Percentiles rank a stretch among this genome's conserved stretches.
Conservation (phyloP, 1,284 basidiomycete genomes). For the Microbotryum scabiosae region DNA sequence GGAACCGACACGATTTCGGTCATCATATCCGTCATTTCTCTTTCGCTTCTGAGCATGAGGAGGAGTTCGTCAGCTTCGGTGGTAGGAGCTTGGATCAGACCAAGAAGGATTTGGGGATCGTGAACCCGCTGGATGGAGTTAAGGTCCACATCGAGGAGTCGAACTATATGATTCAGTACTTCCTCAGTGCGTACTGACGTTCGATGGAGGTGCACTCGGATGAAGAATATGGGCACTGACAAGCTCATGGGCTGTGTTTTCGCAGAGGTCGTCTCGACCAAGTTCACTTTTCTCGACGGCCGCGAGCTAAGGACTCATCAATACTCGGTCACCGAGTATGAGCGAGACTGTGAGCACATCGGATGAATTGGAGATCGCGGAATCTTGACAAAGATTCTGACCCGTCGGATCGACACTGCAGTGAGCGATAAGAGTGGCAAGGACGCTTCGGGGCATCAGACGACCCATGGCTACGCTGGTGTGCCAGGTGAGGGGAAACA, state of each 20-base stretch:
- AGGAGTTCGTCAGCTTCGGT: slow-evolving; percentile 16
- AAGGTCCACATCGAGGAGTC: slow-evolving; percentile 53
- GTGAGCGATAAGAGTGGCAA: slow-evolving; percentile 30
- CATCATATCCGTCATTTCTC: slow-evolving; percentile 46
- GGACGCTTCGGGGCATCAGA: slow-evolving; percentile 40
- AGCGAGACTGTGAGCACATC: slow-evolving; percentile 60
- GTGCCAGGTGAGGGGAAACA: slow-evolving; percentile 37
- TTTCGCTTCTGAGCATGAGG: slow-evolving; percentile 45
- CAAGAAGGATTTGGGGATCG: slow-evolving; percentile 67
- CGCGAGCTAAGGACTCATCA: slow-evolving; percentile 46
- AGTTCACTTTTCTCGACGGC: slow-evolving; percentile 72
- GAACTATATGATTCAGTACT: slow-evolving; percentile 38
- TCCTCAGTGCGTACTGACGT: slow-evolving; percentile 30
- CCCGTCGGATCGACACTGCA: not conserved
- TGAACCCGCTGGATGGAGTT: slow-evolving; percentile 72
- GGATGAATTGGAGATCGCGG: not conserved
- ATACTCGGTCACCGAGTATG: slow-evolving; percentile 92
- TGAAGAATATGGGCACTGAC: not conserved
- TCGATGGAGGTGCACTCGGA: slow-evolving; percentile 5
- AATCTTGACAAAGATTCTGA: not conserved
- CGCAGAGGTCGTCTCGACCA: slow-evolving; percentile 69
- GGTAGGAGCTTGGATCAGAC: slow-evolving; percentile 40
- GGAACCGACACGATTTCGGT: slow-evolving; percentile 85
- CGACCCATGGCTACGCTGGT: slow-evolving; percentile 72
- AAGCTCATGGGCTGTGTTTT: not conserved